Evolutionary conservation across 129 eudicot genomes (phyloP), one percentile per base, ranked within the genome.

Genomic region (Cynara cardunculus): DNA sequence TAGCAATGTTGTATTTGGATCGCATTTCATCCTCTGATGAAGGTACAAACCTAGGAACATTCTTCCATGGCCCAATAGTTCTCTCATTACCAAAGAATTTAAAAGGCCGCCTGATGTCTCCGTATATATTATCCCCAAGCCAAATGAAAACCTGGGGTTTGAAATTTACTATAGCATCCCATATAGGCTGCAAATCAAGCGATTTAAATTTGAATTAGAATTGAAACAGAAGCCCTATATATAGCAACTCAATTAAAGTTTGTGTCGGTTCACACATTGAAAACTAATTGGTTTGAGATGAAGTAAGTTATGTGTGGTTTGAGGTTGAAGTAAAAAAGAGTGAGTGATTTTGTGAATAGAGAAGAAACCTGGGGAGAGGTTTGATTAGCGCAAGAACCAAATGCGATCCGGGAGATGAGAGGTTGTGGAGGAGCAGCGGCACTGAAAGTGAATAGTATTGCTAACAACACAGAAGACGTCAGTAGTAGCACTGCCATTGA

Each of bases 381-480:
- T 87, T 90, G 92, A 79, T 90, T 87, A 74, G 92, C 85, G 85
- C 95, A 90, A 31, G 95, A 90, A 26, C 95, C 95, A 27, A 90
- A 90, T 64, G 92, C 92, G 37, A 90, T 88, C 28, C 95, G 90
- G 22, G 90, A 84, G 0, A 88, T 59, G 25, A 79, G 78, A 46
- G 80, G 69, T 19, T 34, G 66, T 19, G 69, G 67, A 46, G 84
- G 41, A 71, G 73, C 66, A 18, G 39, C 49, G 8, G 7, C 35
- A 72, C 37, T 73, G 14, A 83, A 69, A 76, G 19, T 69, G 19
- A 72, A 77, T 19, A 70, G 56, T 76, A 78, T 31, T 35, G 61
- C 82, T 34, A 71, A 2, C 72, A 24, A 6, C 34, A 30, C 2
- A 31, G 25, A 35, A 78, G 3, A 26, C 77, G 22, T 56, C 22